Conservation (phyloP, 2,329 filamentous ascomycete genomes). For the Aspergillus eucalypticola region DNA sequence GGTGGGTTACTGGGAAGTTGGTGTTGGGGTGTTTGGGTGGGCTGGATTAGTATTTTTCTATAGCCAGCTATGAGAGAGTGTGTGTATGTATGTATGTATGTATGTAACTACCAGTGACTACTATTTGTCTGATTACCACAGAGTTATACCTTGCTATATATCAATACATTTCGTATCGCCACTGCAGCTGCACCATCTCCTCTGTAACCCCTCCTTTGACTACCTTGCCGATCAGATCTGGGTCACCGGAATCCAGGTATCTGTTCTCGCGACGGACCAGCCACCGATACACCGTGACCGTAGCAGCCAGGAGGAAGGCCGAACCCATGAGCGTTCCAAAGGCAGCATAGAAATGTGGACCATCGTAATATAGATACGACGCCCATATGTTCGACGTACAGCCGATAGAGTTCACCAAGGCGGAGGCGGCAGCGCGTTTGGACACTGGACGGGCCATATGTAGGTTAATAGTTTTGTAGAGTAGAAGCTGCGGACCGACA, state of each 20-base stretch:
- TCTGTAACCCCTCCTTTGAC: slow-evolving; percentile 46
- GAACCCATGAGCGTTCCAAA: slow-evolving; percentile 41
- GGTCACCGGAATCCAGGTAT: slow-evolving; percentile 42
- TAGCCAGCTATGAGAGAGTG: no score
- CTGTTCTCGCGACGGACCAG: slow-evolving; percentile 42
- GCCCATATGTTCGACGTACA: slow-evolving; percentile 30
- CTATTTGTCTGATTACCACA: no score
- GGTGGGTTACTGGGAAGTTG: slow-evolving; percentile 35
- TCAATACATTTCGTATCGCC: slow-evolving; percentile 50
- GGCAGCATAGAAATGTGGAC: slow-evolving; percentile 43
- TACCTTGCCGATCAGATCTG: slow-evolving; percentile 40
- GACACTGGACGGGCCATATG: slow-evolving; percentile 45
- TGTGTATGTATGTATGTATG: no score
- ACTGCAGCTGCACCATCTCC: slow-evolving; percentile 46
- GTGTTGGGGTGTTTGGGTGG: slow-evolving; percentile 34
- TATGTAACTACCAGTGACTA: no score
- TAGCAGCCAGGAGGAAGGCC: slow-evolving; percentile 30
- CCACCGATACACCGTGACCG: slow-evolving; percentile 43
- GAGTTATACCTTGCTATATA: no score
- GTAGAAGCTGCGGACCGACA: slow-evolving; percentile 43
- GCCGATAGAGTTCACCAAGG: slow-evolving; percentile 41
- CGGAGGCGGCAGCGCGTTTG: slow-evolving; percentile 46
- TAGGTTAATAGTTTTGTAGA: slow-evolving; percentile 47
- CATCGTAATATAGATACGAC: slow-evolving; percentile 25
- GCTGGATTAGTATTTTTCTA: background rate